A percentile compares a stretch with the other conserved stretches of the same genome.
Conservation (phyloP, 2,329 filamentous ascomycete genomes). For the Colletotrichum cuscutae region DNA sequence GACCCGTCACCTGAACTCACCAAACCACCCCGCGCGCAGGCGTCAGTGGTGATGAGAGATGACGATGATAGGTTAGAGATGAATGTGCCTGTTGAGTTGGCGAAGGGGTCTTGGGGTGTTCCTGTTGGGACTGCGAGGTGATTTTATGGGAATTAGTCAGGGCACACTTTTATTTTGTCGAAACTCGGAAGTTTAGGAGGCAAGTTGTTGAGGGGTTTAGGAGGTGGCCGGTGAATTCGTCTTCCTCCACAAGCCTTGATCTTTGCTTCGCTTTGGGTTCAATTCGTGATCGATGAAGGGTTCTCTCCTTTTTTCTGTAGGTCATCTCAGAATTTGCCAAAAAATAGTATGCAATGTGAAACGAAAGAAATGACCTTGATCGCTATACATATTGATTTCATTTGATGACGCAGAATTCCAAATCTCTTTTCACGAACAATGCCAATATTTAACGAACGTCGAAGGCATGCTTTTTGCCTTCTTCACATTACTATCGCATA, state of each 20-base stretch:
- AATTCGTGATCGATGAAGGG: too few species aligned
- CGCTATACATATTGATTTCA: too few species aligned
- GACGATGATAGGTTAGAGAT: conserved; percentile 23
- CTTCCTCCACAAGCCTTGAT: too few species aligned
- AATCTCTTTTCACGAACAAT: neutral
- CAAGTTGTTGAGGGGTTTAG: too few species aligned
- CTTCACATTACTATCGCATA: neutral
- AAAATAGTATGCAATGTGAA: neutral
- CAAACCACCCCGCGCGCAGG: neutral
- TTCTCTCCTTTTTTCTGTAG: too few species aligned
- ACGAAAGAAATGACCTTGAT: neutral
- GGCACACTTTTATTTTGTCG: neutral
- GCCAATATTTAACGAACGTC: neutral
- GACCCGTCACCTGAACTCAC: neutral
- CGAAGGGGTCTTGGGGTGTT: neutral
- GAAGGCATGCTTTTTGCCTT: neutral
- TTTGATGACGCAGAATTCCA: neutral
- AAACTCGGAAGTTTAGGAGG: too few species aligned
- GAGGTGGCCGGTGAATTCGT: too few species aligned
- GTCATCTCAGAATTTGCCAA: too few species aligned
- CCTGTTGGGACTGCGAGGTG: conserved; percentile 6
- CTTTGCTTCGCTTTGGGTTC: too few species aligned
- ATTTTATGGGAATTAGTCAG: neutral
- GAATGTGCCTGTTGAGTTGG: conserved; percentile 28
- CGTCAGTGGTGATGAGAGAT: neutral